A percentile compares a stretch with the other conserved stretches of the same genome.
phyloP scores from a whole-genome alignment of 306 rosid genomes.

The Cajanus cajan region DNA sequence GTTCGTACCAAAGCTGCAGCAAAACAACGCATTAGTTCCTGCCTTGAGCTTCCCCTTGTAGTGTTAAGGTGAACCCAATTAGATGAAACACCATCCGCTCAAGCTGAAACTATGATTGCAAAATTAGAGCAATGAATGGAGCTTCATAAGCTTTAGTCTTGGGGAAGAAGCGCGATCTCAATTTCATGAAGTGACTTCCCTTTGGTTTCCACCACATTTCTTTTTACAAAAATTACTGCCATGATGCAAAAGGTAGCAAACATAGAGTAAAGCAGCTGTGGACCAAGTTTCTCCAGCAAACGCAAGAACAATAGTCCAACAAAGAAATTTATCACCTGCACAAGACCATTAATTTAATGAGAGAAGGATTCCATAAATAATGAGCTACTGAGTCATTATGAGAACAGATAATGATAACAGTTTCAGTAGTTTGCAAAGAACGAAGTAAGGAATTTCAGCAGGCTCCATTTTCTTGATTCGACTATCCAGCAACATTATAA shows the following conservation, averaged over 20 bases:
- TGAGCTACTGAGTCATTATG: background rate
- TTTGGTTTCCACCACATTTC: conserved; percentile 91
- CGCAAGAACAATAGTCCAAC: conserved; percentile 90
- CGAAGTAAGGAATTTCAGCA: conserved; percentile 1
- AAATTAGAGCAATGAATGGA: conserved; percentile 10
- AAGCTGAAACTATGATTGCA: conserved; percentile 22
- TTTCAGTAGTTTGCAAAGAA: conserved; percentile 1
- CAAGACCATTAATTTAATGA: conserved; percentile 18
- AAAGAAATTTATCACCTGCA: conserved; percentile 90
- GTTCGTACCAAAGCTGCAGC: background rate
- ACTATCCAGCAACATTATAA: conserved; percentile 10
- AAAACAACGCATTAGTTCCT: conserved; percentile 15
- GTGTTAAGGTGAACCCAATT: background rate
- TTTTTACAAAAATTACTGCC: conserved; percentile 82
- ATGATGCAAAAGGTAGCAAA: conserved; percentile 70
- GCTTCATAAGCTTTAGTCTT: conserved; percentile 43
- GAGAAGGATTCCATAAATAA: background rate
- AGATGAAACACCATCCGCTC: background rate
- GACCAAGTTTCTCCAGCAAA: conserved; percentile 76
- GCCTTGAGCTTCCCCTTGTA: conserved; percentile 33
- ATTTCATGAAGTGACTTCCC: conserved; percentile 97
- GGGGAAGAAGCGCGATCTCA: conserved; percentile 95
- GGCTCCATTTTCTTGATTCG: conserved; percentile 1
- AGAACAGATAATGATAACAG: background rate
- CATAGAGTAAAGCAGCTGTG: conserved; percentile 73